Conservation (phyloP, 2,329 filamentous ascomycete genomes). For the Elsinoe batatas region DNA sequence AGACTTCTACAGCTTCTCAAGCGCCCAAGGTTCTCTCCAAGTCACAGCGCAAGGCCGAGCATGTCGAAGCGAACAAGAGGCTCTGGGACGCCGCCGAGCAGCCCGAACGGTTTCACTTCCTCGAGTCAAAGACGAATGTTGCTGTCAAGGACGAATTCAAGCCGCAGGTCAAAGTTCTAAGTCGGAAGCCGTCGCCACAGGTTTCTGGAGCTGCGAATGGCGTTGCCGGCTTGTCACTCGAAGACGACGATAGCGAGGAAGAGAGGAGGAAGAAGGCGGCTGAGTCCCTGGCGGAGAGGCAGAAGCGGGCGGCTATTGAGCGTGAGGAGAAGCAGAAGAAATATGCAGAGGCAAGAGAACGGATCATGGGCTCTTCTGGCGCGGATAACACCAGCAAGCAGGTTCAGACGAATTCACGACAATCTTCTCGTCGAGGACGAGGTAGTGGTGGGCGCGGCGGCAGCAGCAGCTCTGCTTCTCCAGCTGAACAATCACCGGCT, state of each 20-base stretch:
- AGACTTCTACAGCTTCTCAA: constrained; percentile 25
- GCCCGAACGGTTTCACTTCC: constrained; percentile 63
- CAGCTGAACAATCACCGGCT: constrained; percentile 29
- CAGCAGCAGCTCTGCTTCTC: constrained; percentile 26
- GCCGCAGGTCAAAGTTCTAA: constrained; percentile 72
- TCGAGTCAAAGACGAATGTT: constrained; percentile 53
- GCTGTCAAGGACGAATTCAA: constrained; percentile 64
- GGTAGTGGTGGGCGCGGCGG: constrained; percentile 22
- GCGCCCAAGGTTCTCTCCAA: constrained; percentile 51
- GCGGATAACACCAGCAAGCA: constrained; percentile 19
- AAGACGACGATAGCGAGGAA: constrained; percentile 56
- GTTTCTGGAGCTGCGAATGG: constrained; percentile 43
- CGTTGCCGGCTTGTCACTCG: constrained; percentile 36
- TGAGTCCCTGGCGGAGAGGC: constrained; percentile 64
- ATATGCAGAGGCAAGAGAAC: constrained; percentile 80
- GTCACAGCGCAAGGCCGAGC: constrained; percentile 67
- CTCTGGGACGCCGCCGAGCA: constrained; percentile 87
- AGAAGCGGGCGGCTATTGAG: constrained; percentile 66
- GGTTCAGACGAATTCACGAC: constrained; percentile 25
- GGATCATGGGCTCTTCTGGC: constrained; percentile 62
- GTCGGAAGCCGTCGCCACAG: constrained; percentile 60
- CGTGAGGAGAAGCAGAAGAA: constrained; percentile 81
- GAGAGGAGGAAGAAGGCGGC: constrained; percentile 50
- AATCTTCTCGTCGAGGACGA: constrained; percentile 24
- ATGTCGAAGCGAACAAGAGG: constrained; percentile 73